phyloP scores from a whole-genome alignment of 1,139 yeast species.

The Kodamaea sp. region DNA sequence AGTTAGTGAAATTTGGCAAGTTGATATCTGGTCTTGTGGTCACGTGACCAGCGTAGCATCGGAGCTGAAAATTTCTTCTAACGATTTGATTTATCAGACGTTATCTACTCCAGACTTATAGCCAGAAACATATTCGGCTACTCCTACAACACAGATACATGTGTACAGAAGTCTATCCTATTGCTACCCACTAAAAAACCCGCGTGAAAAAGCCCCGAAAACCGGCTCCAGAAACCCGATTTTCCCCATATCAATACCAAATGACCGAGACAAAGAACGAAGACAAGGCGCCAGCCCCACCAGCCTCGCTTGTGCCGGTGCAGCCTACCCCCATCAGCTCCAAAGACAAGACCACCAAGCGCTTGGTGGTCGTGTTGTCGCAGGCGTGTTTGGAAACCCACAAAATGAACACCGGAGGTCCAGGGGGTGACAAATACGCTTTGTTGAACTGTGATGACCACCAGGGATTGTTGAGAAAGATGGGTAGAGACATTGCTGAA shows the following conservation, averaged over 20 bases:
- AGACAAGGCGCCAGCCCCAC: constrained; percentile 43
- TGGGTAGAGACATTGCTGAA: constrained; percentile 97
- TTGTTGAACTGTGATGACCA: constrained; percentile 96
- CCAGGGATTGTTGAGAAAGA: constrained; percentile 89
- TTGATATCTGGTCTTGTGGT: too few relatives aligned
- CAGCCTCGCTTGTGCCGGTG: constrained; percentile 77
- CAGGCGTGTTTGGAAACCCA: constrained; percentile 96
- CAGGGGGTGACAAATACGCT: constrained; percentile 91
- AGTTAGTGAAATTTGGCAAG: too few relatives aligned
- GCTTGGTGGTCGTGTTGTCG: constrained; percentile 88
- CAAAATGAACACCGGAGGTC: constrained; percentile 70
- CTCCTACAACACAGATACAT: too few relatives aligned
- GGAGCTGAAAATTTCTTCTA: neutral
- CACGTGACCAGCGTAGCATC: constrained; percentile 3
- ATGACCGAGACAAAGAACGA: constrained; percentile 15
- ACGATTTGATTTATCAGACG: too few relatives aligned
- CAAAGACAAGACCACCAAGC: constrained; percentile 77
- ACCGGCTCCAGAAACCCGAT: too few relatives aligned
- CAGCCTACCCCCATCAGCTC: constrained; percentile 82
- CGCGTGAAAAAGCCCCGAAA: too few relatives aligned
- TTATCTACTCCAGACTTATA: too few relatives aligned
- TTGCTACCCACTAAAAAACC: too few relatives aligned
- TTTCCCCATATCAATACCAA: neutral
- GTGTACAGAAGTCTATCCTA: too few relatives aligned
- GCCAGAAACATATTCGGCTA: too few relatives aligned